Evolutionary conservation across 169 alveolate genomes (phyloP).

Genomic region (Plasmodium inui): DNA sequence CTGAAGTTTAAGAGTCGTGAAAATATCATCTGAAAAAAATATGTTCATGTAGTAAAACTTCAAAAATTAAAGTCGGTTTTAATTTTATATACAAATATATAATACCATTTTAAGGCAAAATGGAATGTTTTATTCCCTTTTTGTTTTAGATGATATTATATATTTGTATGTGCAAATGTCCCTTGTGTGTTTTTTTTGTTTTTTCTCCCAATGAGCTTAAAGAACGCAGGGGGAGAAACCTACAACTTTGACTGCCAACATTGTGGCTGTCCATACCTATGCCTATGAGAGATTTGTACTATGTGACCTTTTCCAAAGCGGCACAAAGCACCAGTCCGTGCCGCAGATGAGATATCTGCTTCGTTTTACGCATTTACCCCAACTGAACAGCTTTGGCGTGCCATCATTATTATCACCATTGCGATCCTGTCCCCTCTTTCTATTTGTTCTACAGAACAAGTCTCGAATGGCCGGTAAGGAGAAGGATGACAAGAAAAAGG

Average conservation of each 20-base stretch:
- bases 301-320: neutral
- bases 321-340: neutral
- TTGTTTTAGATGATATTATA: conserved; percentile 12
- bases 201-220: neutral
- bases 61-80: conserved; percentile 41
- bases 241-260: neutral
- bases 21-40: conserved; percentile 6
- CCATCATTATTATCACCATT: neutral
- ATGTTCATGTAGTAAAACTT: conserved; percentile 56
- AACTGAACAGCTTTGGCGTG: neutral
- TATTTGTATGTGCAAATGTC: neutral
- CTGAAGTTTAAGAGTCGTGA: conserved; percentile 66
- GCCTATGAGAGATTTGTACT: neutral
- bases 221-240: neutral
- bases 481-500: conserved; percentile 55
- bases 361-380: neutral
- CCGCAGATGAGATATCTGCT: neutral
- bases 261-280: neutral
- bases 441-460: conserved; percentile 26
- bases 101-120: conserved; percentile 14
- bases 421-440: neutral
- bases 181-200: conserved; percentile 23
- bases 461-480: conserved; percentile 41
- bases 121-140: conserved; percentile 46
- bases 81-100: neutral